Conservation (phyloP, 1,284 basidiomycete species). For the Mrakiaceae sp. region DNA sequence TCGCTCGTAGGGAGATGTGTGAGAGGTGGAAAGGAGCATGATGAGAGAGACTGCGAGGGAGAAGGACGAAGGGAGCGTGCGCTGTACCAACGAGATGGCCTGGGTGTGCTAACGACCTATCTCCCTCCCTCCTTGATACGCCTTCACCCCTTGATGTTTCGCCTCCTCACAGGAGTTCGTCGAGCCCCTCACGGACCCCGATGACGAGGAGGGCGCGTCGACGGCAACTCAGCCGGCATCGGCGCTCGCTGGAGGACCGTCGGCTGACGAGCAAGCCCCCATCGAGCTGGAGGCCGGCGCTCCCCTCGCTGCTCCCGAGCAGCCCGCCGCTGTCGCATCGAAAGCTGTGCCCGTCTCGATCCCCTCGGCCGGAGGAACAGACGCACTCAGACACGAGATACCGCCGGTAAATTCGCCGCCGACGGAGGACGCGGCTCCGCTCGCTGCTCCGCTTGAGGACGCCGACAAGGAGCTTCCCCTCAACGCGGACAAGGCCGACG, state of each 20-base stretch:
- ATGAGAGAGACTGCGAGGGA: neutral
- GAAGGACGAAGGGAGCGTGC: neutral
- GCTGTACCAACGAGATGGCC: neutral
- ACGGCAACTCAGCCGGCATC: neutral
- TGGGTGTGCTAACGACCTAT: neutral
- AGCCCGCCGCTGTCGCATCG: neutral
- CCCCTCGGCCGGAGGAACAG: neutral
- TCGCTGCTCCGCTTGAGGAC: no score
- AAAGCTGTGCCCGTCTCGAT: neutral
- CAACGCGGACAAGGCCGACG: neutral
- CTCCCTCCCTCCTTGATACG: neutral
- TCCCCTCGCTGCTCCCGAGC: neutral
- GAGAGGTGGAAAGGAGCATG: no score
- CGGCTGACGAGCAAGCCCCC: neutral
- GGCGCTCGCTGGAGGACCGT: neutral
- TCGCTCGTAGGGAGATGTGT: no score
- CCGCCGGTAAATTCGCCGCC: neutral
- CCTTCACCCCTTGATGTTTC: neutral
- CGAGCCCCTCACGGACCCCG: neutral
- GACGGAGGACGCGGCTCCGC: neutral
- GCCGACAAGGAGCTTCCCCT: no score
- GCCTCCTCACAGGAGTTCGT: conserved; percentile 6
- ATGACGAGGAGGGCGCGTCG: neutral
- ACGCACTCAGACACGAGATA: neutral
- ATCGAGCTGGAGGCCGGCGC: neutral